Conservation (phyloP, 768 basidiomycete genomes). For the Austroboletus festivus region DNA sequence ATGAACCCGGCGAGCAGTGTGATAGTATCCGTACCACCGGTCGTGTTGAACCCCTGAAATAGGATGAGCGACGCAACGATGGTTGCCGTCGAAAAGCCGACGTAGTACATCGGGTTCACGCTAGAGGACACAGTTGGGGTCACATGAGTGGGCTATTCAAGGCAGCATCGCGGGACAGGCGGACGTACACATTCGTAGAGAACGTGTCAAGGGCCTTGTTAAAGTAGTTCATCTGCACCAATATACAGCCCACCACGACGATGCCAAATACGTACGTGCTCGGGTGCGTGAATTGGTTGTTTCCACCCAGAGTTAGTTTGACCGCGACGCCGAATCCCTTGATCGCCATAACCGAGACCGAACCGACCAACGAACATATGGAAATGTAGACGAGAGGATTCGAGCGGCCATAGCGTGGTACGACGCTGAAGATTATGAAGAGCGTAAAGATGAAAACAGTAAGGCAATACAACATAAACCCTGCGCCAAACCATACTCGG, state of each 20-base stretch:
- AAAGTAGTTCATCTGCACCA: slow-evolving; percentile 95
- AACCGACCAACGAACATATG: slow-evolving; percentile 94
- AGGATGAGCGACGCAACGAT: slow-evolving; percentile 93
- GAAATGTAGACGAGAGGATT: slow-evolving; percentile 93
- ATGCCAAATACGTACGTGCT: slow-evolving; percentile 96
- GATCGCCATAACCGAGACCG: slow-evolving; percentile 97
- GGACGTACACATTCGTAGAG: slow-evolving; percentile 91
- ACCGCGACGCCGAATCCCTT: slow-evolving; percentile 98
- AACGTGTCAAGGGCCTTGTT: slow-evolving; percentile 98
- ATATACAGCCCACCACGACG: slow-evolving; percentile 77
- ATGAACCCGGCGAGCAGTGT: slow-evolving; percentile 89
- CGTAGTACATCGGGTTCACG: slow-evolving; percentile 97
- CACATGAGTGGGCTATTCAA: neutral
- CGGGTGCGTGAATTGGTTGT: slow-evolving; percentile 92
- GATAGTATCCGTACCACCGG: slow-evolving; percentile 73
- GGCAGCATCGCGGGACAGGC: neutral
- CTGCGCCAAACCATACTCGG: slow-evolving; percentile 45
- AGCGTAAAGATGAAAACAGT: slow-evolving; percentile 78
- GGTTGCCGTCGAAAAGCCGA: slow-evolving; percentile 92
- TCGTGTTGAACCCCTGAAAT: slow-evolving; percentile 96
- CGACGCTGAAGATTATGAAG: slow-evolving; percentile 84
- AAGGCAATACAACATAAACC: slow-evolving; percentile 88
- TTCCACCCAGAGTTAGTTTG: slow-evolving; percentile 88
- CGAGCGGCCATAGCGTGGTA: slow-evolving; percentile 80
- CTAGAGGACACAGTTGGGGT: slow-evolving; percentile 37